Base-by-base conservation (phyloP, 257 asterid genomes). In the Thymus quinquecostatus region DNA sequence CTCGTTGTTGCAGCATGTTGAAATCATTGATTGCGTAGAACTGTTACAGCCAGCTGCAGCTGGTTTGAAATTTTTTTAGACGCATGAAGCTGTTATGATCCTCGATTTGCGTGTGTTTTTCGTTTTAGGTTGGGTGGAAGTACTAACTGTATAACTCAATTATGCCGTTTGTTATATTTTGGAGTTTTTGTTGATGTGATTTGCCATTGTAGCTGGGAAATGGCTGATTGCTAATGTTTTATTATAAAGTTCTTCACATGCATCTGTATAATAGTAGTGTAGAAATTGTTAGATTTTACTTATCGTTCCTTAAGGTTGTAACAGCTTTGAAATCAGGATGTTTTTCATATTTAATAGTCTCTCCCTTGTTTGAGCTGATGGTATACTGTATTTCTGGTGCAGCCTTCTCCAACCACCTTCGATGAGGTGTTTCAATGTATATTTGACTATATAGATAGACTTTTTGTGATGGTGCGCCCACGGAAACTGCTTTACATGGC, bases 361-460 rank as follows among this genome's bases (percentile, higher is more conserved):
- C 21, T 27, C 30, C 66, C 36, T 51, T 13, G 30, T 8, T 32
- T 48, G 40, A 10, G 57, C 30, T 78, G 66, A 69, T 53, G 45
- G 29, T 60, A 65, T 41, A 62, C 56, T 70, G 66, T 21, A 69
- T 82, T 68, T 68, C 48, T 69, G 68, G 5, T 85, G 96, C 93
- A 92, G 98, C 97, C 98, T 72, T 88, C 98, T 59, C 98, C 98
- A 54, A 87, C 89, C 50, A 84, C 95, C 30, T 92, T 92, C 21
- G 96, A 92, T 70, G 98, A 92, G 83, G 97, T 92, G 72, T 92
- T 92, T 50, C 92, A 89, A 32, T 90, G 98, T 85, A 87, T 92
- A 74, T 92, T 90, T 78, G 98, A 92, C 81, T 92, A 92, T 84
- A 90, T 92, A 60, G 98, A 92, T 80, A 84, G 97, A 77, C 94